phyloP scores from a whole-genome alignment of 495 filamentous ascomycete genomes.

The Aspergillus nidulans region DNA sequence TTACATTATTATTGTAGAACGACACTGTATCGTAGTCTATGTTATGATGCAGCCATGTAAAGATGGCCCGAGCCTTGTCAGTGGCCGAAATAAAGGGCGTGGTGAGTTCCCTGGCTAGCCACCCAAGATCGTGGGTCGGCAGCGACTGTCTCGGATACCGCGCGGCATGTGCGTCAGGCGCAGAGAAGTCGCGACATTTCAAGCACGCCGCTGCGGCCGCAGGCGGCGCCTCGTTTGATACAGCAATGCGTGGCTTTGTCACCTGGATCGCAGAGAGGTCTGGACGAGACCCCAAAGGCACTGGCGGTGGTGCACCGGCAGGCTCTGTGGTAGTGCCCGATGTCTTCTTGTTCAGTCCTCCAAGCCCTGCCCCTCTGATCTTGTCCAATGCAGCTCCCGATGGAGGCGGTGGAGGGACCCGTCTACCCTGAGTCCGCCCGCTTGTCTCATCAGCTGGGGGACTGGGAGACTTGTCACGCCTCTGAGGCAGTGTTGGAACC shows the following conservation, averaged over 20 bases:
- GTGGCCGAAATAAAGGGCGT: constrained; percentile 72
- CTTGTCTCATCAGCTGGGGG: constrained; percentile 11
- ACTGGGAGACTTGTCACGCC: constrained; percentile 20
- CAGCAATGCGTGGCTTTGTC: constrained; percentile 47
- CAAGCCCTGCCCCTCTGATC: constrained; percentile 37
- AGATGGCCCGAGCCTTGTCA: constrained; percentile 87
- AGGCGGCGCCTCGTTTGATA: constrained; percentile 14
- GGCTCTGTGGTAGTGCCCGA: constrained; percentile 12
- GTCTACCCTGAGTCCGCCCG: constrained; percentile 21
- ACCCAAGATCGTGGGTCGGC: constrained; percentile 58
- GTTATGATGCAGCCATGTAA: constrained; percentile 95
- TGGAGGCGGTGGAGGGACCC: constrained; percentile 33
- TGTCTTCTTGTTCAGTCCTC: constrained; percentile 30
- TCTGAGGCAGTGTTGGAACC: constrained; percentile 30
- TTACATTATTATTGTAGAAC: constrained; percentile 68
- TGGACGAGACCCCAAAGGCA: constrained; percentile 54
- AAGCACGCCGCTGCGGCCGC: constrained; percentile 51
- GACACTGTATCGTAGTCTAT: constrained; percentile 73
- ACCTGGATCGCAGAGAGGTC: constrained; percentile 52
- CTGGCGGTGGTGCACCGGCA: constrained; percentile 47
- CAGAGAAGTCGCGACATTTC: constrained; percentile 81
- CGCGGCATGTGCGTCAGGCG: constrained; percentile 70
- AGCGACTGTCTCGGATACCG: constrained; percentile 68
- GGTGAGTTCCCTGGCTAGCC: constrained; percentile 74
- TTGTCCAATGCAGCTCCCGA: constrained; percentile 26